Conservation (phyloP, 305 asterid genomes). For the Ajuga reptans region DNA sequence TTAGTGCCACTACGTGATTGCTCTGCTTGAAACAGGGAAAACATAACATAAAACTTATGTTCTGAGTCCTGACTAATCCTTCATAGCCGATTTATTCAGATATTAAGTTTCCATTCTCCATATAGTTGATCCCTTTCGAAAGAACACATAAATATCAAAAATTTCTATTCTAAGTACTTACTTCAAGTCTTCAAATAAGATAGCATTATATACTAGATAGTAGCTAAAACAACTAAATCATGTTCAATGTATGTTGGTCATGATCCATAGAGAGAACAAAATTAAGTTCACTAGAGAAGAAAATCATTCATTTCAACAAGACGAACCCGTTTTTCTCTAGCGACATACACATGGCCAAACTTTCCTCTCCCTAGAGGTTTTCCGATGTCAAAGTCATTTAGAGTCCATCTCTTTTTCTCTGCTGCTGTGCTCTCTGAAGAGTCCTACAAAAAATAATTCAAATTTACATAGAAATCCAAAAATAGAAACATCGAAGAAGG, state of each 20-base stretch:
- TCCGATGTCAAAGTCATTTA: constrained; percentile 80
- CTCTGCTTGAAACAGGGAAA: constrained; percentile 27
- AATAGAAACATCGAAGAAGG: background rate
- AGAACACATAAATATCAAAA: too few species aligned
- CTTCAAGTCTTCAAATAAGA: too few species aligned
- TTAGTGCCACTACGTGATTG: constrained; percentile 79
- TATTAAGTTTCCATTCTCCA: too few species aligned
- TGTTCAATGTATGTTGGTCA: too few species aligned
- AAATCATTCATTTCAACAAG: background rate
- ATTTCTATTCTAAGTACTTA: too few species aligned
- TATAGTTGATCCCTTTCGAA: too few species aligned
- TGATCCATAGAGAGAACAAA: background rate
- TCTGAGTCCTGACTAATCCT: too few species aligned
- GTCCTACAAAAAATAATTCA: constrained; percentile 27
- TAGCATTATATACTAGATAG: too few species aligned
- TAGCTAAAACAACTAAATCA: too few species aligned
- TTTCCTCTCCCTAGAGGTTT: constrained; percentile 97
- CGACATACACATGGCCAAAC: constrained; percentile 87
- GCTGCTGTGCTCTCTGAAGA: constrained; percentile 51
- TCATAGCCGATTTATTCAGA: too few species aligned
- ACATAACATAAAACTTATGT: background rate
- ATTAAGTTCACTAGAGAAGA: constrained; percentile 11
- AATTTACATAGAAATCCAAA: background rate
- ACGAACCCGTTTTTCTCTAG: constrained; percentile 79
- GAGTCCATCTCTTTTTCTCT: constrained; percentile 72